Percentiles rank a stretch among this genome's conserved stretches.
These are phyloP conservation scores for Psilocybe cubensis DNA, from an alignment of 768 basidiomycete species.

Conservation along the genomic window DNA sequence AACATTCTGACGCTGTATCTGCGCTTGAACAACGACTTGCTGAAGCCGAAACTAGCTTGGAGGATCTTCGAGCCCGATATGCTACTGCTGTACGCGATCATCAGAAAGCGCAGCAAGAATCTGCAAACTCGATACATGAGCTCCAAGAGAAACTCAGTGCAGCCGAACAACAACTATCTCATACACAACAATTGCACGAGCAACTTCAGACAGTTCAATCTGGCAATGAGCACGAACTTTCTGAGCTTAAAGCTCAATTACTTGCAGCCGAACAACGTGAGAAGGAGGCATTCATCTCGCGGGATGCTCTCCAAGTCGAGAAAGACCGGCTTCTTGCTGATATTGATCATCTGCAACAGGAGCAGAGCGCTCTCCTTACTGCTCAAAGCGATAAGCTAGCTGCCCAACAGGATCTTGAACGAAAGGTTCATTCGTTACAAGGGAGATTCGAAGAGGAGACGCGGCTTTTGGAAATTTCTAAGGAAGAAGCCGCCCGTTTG, in stretches of 20 bases:
- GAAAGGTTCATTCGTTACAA: constrained; percentile 37
- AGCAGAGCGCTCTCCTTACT: constrained; percentile 33
- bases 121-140: constrained; percentile 27
- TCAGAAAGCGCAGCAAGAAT: constrained; percentile 34
- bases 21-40: constrained; percentile 40
- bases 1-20: constrained; percentile 40
- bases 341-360: constrained; percentile 24
- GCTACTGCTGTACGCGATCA: constrained; percentile 35
- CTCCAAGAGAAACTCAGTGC: constrained; percentile 22
- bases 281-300: constrained; percentile 13
- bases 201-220: constrained; percentile 18
- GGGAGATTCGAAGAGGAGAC: constrained; percentile 37
- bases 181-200: constrained; percentile 25
- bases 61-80: constrained; percentile 35
- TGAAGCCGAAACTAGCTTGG: constrained; percentile 35
- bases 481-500: constrained; percentile 42
- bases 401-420: constrained; percentile 33
- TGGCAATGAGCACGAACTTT: constrained; percentile 19
- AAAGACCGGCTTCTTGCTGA: constrained; percentile 20
- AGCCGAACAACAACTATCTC: constrained; percentile 14
- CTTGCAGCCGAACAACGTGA: constrained; percentile 13
- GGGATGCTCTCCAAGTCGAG: constrained; percentile 20
- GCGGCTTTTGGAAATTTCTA: constrained; percentile 38
- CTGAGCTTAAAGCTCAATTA: constrained; percentile 23
- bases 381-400: constrained; percentile 30